Base-by-base conservation (phyloP, 2,329 filamentous ascomycete species). In the Didymella exigua region DNA sequence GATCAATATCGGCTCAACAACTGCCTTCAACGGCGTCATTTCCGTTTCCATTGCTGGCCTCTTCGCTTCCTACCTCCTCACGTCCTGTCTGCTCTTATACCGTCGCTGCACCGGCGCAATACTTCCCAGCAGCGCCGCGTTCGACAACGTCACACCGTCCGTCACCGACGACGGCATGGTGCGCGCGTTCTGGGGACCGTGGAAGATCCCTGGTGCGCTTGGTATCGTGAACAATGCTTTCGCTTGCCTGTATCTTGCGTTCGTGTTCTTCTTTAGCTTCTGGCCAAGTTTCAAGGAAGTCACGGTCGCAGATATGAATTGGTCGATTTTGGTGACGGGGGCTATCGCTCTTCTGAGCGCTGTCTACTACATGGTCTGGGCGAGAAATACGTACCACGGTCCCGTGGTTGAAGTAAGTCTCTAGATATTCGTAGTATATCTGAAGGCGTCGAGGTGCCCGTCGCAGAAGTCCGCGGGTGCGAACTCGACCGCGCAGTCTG, bases 1-100 rank as follows among this genome's bases (percentile, higher is more conserved):
- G 16, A 78, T 83, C 65, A 81, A 81, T 59, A 76, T 83, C 53
- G 80, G 79, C 4, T 66, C 64, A 1, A 50, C 61, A 8, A 55
- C 58, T 5, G 69, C 65, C 3, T 72, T 71, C 60, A 68, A 65
- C 40, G 65, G 59, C 16, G 58, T 72, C 34, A 65, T 68, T n/a
- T 69, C 66, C 14, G 51, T 72, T 6, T 57, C 61, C 8, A 65
- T 71, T n/a, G 65, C 61, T 1, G 66, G 66, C 3, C 53, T 71
- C 14, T 70, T 66, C 45, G 55, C 59, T 1, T 69, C 67, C 2
- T 71, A 71, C 58, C 56, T 72, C 0, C 47, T 72, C 8, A 61
- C 61, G 0, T 49, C 59, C 1, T 47, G 30, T 3, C 61, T 72
- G 0, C 58, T 72, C 0, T 61, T 72, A 5, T 71, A 62, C 38